Percentiles rank a stretch among this genome's conserved stretches.
These are phyloP conservation scores for Pulveroboletus sp. DNA, from an alignment of 768 basidiomycete genomes.

Conservation along the genomic window DNA sequence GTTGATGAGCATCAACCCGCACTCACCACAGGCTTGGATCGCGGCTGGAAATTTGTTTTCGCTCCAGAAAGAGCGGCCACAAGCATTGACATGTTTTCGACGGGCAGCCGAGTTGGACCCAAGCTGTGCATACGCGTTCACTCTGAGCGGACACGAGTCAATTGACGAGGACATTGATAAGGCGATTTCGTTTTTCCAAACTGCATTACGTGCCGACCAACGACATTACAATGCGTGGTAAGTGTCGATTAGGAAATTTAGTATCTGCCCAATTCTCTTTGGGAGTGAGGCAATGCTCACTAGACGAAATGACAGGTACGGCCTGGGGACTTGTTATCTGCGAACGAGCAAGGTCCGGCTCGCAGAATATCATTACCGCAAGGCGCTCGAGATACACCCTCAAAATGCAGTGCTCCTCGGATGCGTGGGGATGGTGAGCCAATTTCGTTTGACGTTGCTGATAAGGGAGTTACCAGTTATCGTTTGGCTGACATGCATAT, in stretches of 20 bases:
- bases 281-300: constrained; percentile 18
- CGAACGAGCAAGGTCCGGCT: constrained; percentile 89
- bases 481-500: constrained; percentile 14
- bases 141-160: constrained; percentile 94
- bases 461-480: constrained; percentile 15
- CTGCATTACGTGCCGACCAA: constrained; percentile 85
- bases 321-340: constrained; percentile 95
- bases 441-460: constrained; percentile 9
- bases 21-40: constrained; percentile 90
- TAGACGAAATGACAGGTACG: constrained; percentile 71
- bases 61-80: constrained; percentile 87
- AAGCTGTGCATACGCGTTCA: constrained; percentile 92
- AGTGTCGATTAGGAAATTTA: constrained; percentile 30
- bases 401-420: constrained; percentile 93
- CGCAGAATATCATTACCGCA: constrained; percentile 96
- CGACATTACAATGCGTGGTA: constrained; percentile 99
- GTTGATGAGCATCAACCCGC: constrained; percentile 79
- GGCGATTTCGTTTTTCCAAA: constrained; percentile 89
- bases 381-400: constrained; percentile 89
- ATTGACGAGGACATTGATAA: constrained; percentile 94
- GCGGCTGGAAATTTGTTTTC: constrained; percentile 96
- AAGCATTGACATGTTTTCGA: constrained; percentile 92
- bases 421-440: constrained; percentile 92
- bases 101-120: constrained; percentile 89
- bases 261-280: background rate